Evolutionary conservation across 2,329 filamentous ascomycete species (phyloP).

Genomic region (Diaporthe sp.): DNA sequence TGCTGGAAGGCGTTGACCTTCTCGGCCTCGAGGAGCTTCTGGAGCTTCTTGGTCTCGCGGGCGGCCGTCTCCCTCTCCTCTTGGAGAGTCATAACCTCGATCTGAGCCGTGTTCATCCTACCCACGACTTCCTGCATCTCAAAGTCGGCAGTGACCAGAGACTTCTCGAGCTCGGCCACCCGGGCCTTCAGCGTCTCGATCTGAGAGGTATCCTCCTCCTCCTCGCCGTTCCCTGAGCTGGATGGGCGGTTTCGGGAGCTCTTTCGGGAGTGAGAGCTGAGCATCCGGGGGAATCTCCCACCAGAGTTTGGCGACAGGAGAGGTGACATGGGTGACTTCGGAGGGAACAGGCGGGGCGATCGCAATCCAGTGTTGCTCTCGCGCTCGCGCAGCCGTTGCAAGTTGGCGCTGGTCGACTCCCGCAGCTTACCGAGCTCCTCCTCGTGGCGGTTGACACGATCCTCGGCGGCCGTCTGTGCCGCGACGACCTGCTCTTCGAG

Average conservation of each 20-base stretch:
- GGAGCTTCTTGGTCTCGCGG: conserved; percentile 77
- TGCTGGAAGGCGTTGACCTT: conserved; percentile 67
- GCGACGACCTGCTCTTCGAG: conserved; percentile 88
- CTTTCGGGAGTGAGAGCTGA: conserved; percentile 38
- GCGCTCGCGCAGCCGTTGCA: conserved; percentile 81
- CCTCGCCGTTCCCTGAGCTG: conserved; percentile 78
- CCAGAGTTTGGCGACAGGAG: conserved; percentile 41
- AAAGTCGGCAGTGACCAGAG: conserved; percentile 79
- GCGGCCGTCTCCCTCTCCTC: conserved; percentile 81
- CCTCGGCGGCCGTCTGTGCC: conserved; percentile 90
- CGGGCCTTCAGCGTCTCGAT: conserved; percentile 82
- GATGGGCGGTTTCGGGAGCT: conserved; percentile 44
- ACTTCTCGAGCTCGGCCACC: conserved; percentile 87
- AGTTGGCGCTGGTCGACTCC: conserved; percentile 82
- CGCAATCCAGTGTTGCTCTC: conserved; percentile 57
- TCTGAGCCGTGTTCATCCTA: conserved; percentile 86
- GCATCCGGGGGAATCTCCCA: conserved; percentile 41
- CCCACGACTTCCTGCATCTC: conserved; percentile 89
- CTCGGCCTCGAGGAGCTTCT: conserved; percentile 76
- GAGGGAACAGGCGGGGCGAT: conserved; percentile 65
- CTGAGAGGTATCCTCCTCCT: conserved; percentile 80
- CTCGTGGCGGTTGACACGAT: conserved; percentile 85
- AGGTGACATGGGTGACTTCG: conserved; percentile 73
- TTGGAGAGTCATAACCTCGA: conserved; percentile 85
- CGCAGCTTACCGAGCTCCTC: conserved; percentile 84